Evolutionary conservation across 208 protist genomes (phyloP), one percentile per base, ranked within the genome.

Genomic region (Trypanosoma mega): DNA sequence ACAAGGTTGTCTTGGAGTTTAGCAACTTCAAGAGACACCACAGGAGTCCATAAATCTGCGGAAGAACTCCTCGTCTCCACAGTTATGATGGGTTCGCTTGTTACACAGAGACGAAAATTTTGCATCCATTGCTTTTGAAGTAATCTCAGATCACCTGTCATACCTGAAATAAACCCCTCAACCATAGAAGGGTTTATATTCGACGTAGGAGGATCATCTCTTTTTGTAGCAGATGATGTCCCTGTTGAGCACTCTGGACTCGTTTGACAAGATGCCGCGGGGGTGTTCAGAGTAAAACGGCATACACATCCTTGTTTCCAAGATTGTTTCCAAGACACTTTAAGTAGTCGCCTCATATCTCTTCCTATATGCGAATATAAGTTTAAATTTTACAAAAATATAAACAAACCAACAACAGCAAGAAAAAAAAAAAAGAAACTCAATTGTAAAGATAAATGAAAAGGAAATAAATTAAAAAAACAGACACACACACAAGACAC

Each of bases 41-140:
- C 12, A 2, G 46, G 64, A 6, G 49, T 26, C 64, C 64, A 71
- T 14, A n/a, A 24, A 5, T 37, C 27, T 21, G 27, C 49, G 18
- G 43, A 14, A 47, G 23, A 11, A 16, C 29, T 24, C 27, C 11
- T 31, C 26, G 49, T 26, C 30, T 71, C 64, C 36, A 71, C 33
- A 30, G 59, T 49, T 26, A 59, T 48, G 6, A 12, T 29, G 12
- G 64, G 30, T 20, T 43, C 29, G 46, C 56, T 63, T 16, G 54
- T 49, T 43, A 71, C 45, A 44, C 64, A 71, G 8, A 71, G 21
- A 31, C 64, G 54, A 52, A 71, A 71, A 33, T 31, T 30, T 23
- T 49, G 31, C 47, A 41, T 53, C 55, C 64, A 71, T 52, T 43
- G n/a, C n/a, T 71, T 51, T 26, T 62, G 39, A 29, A 71, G 46